These are phyloP conservation scores for Kwoniella europaea DNA, from an alignment of 768 basidiomycete species.

Conservation along the genomic window DNA sequence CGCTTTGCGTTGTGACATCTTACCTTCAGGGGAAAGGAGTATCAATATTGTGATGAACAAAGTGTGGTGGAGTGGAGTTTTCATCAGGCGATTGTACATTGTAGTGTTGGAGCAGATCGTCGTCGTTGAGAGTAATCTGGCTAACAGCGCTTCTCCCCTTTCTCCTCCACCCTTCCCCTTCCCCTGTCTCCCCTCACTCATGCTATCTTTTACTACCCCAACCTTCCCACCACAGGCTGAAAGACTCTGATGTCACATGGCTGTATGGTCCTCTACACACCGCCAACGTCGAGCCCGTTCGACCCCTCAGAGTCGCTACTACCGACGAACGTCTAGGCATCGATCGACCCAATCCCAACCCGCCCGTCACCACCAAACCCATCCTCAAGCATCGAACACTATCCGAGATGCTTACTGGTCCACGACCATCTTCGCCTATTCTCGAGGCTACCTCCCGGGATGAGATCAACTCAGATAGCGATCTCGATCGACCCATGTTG, in stretches of 20 bases:
- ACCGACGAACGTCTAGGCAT: constrained; percentile 66
- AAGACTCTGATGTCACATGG: constrained; percentile 99
- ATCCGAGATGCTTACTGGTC: constrained; percentile 80
- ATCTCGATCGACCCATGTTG: constrained; percentile 66
- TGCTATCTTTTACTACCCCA: background rate
- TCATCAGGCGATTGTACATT: background rate
- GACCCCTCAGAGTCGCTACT: constrained; percentile 66
- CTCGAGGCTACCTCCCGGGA: constrained; percentile 60
- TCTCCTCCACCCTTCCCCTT: constrained; percentile 2
- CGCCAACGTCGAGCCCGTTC: constrained; percentile 76
- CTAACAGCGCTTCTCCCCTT: constrained; percentile 9
- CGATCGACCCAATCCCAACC: constrained; percentile 36
- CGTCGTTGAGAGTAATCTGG: background rate
- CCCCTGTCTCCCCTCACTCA: background rate
- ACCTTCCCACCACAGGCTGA: constrained; percentile 70
- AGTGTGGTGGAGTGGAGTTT: no score
- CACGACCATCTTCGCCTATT: constrained; percentile 69
- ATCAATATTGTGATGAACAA: no score
- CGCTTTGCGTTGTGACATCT: background rate
- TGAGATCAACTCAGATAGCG: constrained; percentile 60
- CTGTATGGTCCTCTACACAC: constrained; percentile 96
- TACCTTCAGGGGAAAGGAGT: background rate
- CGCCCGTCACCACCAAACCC: constrained; percentile 65
- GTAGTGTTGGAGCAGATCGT: background rate
- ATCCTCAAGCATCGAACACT: constrained; percentile 96